Conservation (phyloP, 345 rosid species). For the Euphorbia pulcherrima region DNA sequence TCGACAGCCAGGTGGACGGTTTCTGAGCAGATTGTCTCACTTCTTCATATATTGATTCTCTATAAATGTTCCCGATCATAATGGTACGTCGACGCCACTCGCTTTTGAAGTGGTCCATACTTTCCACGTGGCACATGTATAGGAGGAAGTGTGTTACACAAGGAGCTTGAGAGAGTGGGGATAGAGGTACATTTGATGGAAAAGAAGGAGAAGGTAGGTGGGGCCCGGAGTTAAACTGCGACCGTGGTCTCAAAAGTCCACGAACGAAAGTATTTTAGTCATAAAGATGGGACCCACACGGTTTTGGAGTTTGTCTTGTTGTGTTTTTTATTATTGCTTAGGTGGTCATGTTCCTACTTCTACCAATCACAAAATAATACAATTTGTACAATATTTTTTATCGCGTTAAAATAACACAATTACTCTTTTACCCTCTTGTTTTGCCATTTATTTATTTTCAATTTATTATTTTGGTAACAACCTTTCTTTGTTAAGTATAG, state of each 20-base stretch:
- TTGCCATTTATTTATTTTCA: too few species aligned
- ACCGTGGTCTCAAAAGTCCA: slow-evolving; percentile 54
- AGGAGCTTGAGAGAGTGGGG: fast-evolving
- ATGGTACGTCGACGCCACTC: background rate
- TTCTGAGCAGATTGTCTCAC: slow-evolving; percentile 18
- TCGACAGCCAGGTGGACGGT: slow-evolving; percentile 28
- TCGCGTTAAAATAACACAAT: too few species aligned
- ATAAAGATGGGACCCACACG: slow-evolving; percentile 43
- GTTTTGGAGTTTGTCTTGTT: slow-evolving; percentile 36
- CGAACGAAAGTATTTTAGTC: slow-evolving; percentile 25
- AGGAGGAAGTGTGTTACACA: background rate
- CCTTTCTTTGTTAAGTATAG: too few species aligned
- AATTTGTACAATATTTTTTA: too few species aligned
- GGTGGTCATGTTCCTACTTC: background rate
- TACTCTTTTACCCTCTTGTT: background rate
- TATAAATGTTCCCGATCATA: background rate
- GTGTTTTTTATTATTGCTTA: background rate
- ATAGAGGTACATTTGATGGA: background rate
- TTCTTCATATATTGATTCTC: background rate
- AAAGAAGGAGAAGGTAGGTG: background rate
- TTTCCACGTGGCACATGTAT: background rate
- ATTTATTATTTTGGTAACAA: too few species aligned
- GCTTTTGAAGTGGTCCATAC: background rate
- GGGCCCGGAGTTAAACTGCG: slow-evolving; percentile 20
- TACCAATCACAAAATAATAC: too few species aligned